Evolutionary conservation across 2,329 filamentous ascomycete genomes (phyloP), one percentile per base, ranked within the genome.

Genomic region (Teratosphaeriaceae sp.): DNA sequence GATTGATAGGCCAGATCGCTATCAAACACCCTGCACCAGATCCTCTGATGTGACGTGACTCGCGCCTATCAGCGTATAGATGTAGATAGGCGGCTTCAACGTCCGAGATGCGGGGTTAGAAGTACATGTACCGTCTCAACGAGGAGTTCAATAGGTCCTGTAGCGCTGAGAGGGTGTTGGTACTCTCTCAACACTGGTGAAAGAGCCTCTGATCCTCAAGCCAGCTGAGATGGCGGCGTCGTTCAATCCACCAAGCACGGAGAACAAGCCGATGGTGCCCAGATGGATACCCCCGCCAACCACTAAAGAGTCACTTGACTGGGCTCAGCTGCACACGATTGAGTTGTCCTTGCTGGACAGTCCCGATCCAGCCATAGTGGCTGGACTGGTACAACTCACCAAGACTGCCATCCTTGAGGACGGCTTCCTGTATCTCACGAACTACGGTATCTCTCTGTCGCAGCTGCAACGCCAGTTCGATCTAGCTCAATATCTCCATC

Each of bases 381-480:
- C 68, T 13, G 47, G 60, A 2, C 63, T 75, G 2, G 63, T 74
- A 3, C 52, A 69, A 33, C 63, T 67, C 22, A 58, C 60, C 15
- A 62, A 61, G 46, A 51, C 40, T 12, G 61, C 61, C 5, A 62
- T 63, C 21, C 53, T 55, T 7, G 55, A 62, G 11, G 61, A 63
- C 33, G 61, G 60, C 1, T 62, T 63, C 41, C 48, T 63, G 4
- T 74, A 73, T 53, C 57, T 75, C 0, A 67, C 71, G 48, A 72
- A 76, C 54, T 73, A 75, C 45, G 72, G 71, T 13, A 54, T 75
- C 19, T 72, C 69, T 1, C 47, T 74, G 5, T 70, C 68, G 33
- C 61, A 72, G 43, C 64, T 74, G 11, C 71, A 74, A 51, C 69
- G 72, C 18, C 72, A 75, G 46, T 75, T 75, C 40, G 61, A 63